Evolutionary conservation across 768 basidiomycete species (phyloP).

Genomic region (Omphalotus guepiniiformis): DNA sequence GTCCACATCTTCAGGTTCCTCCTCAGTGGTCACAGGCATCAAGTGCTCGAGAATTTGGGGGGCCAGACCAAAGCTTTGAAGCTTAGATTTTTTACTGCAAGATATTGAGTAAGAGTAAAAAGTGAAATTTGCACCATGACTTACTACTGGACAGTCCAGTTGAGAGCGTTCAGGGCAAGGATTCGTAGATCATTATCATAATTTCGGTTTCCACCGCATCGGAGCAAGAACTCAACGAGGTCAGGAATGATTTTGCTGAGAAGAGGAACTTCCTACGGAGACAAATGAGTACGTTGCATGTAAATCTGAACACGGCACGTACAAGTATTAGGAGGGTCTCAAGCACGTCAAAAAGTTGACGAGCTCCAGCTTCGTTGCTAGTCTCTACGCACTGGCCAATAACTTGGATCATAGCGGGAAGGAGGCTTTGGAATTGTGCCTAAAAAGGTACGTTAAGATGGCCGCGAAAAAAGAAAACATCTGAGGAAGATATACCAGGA

Average conservation of each 20-base stretch:
- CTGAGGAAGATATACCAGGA: conserved; percentile 57
- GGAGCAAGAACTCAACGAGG: conserved; percentile 84
- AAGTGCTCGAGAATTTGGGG: conserved; percentile 84
- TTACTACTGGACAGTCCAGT: conserved; percentile 96
- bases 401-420: conserved; percentile 86
- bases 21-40: conserved; percentile 91
- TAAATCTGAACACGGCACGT: conserved; percentile 17
- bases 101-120: background rate
- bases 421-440: conserved; percentile 83
- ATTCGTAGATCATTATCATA: conserved; percentile 81
- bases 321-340: conserved; percentile 94
- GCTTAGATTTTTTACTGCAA: conserved; percentile 89
- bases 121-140: conserved; percentile 19
- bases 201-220: conserved; percentile 71
- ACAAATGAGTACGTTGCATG: conserved; percentile 8
- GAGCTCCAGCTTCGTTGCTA: conserved; percentile 75
- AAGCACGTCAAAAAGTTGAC: conserved; percentile 91
- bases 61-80: conserved; percentile 83
- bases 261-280: conserved; percentile 81
- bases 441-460: conserved; percentile 23
- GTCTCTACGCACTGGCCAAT: conserved; percentile 79
- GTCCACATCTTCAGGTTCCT: conserved; percentile 89
- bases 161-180: conserved; percentile 87
- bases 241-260: conserved; percentile 85
- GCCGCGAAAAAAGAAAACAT: background rate